Conservation (phyloP, 441 rosid species). For the Pelargonium myrrhifolium region DNA sequence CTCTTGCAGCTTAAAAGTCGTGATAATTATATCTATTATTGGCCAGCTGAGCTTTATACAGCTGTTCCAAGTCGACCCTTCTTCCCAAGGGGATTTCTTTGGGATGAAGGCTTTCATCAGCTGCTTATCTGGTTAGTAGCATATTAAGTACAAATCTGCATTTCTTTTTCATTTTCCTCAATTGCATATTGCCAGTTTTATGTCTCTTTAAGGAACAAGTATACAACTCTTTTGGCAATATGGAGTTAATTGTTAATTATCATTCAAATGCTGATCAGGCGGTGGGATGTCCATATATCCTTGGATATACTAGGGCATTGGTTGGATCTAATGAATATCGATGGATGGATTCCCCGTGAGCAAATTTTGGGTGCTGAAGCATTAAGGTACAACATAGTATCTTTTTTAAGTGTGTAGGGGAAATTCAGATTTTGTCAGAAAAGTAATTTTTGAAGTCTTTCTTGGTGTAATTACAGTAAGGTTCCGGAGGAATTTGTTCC, state of each 20-base stretch:
- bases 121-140: conserved; percentile 75
- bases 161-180: conserved; percentile 3
- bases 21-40: conserved; percentile 58
- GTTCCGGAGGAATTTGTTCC: conserved; percentile 87
- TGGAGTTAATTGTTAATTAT: conserved; percentile 18
- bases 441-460: conserved; percentile 22
- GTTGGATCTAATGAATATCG: conserved; percentile 77
- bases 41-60: conserved; percentile 98
- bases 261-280: conserved; percentile 41
- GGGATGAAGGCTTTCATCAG: conserved; percentile 99
- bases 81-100: conserved; percentile 92
- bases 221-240: conserved; percentile 13
- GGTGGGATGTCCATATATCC: conserved; percentile 63
- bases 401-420: conserved; percentile 16
- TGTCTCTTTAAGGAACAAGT: background rate
- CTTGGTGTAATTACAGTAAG: conserved; percentile 55
- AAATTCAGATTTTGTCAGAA: conserved; percentile 12
- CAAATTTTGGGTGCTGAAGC: conserved; percentile 96
- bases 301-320: conserved; percentile 87
- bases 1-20: conserved; percentile 52
- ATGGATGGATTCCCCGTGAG: conserved; percentile 98
- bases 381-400: conserved; percentile 46
- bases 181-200: background rate
- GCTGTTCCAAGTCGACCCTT: conserved; percentile 97
- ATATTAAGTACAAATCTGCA: conserved; percentile 6